Base-by-base conservation (phyloP, 169 alveolate genomes). In the Plasmodium cynomolgi region DNA sequence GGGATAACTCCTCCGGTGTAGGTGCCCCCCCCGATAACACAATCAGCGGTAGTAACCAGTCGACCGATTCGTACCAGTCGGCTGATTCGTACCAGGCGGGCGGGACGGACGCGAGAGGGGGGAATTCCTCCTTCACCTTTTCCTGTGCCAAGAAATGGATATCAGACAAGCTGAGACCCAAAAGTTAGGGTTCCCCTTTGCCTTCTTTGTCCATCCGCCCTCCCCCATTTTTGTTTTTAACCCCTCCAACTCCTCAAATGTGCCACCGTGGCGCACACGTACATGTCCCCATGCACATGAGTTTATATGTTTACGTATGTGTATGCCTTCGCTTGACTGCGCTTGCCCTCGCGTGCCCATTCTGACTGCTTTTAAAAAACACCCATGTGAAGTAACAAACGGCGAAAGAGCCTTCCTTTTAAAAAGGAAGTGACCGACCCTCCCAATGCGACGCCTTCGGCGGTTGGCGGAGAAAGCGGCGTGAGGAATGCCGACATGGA, bases 141-240 rank as follows among this genome's bases (percentile, higher is more conserved):
- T 91, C 95, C 26, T 79, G 17, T 81, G 95, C 95, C 23, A 91
- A 91, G 83, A 91, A 91, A 44, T 91, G 95, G 95, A 33, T 91
- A 41, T 37, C 91, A 31, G 84, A 91, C 33, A 91, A 81, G 37
- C 79, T 91, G 39, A 91, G 83, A 29, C 83, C 92, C 41, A 91
- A 81, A 41, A 71, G 39, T 33, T 91, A 50, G 72, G 26, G 23
- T 83, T 58, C 20, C 3, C 37, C 31, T 20, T 81, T 26, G 33
- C 56, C 9, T 82, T 26, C n/a, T 17, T 54, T 50, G 62, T 23
- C 26, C 0, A 3, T 1, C 23, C n/a, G 0, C 23, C 62, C 3
- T 13, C 17, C 8, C 62, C 62, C 20, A 50, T 50, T 50, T 50
- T 50, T 50, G 62, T 50, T 50, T 50, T 50, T 50, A 50, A 50